A percentile compares a stretch with the other conserved stretches of the same genome.
Evolutionary conservation across 306 rosid genomes (phyloP).

Genomic region (Ormosia emarginata): DNA sequence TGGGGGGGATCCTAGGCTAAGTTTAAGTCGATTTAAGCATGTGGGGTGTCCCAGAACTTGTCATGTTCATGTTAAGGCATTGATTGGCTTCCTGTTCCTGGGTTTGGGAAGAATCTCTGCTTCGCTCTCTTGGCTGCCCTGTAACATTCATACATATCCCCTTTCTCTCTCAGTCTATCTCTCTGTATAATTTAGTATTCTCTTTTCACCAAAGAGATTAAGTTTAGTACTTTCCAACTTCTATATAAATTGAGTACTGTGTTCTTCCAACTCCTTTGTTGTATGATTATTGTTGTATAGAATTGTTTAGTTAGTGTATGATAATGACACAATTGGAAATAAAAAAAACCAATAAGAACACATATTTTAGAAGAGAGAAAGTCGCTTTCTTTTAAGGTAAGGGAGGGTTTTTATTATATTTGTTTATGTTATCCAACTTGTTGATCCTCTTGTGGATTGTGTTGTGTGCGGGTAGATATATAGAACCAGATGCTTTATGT

Average conservation of each 20-base stretch:
- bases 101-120: conserved; percentile 17
- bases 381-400: conserved; percentile 45
- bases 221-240: not conserved
- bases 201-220: not conserved
- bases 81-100: conserved; percentile 41
- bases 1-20: not conserved
- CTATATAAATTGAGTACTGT: not conserved
- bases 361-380: conserved; percentile 17
- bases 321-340: conserved; percentile 8
- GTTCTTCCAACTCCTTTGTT: not conserved
- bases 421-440: conserved; percentile 28
- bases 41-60: not conserved
- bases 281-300: not conserved
- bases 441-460: conserved; percentile 16
- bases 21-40: conserved; percentile 8
- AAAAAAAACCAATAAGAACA: not conserved
- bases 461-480: not conserved
- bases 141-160: not conserved
- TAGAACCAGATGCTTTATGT: conserved; percentile 80
- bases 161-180: not conserved
- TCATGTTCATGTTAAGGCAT: not conserved
- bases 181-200: not conserved
- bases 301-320: conserved; percentile 20
- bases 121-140: conserved; percentile 9
- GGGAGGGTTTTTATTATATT: conserved; percentile 8